A percentile compares a stretch with the other conserved stretches of the same genome.
Evolutionary conservation across 2,329 filamentous ascomycete species (phyloP).

Genomic region (Aspergillus sp.): DNA sequence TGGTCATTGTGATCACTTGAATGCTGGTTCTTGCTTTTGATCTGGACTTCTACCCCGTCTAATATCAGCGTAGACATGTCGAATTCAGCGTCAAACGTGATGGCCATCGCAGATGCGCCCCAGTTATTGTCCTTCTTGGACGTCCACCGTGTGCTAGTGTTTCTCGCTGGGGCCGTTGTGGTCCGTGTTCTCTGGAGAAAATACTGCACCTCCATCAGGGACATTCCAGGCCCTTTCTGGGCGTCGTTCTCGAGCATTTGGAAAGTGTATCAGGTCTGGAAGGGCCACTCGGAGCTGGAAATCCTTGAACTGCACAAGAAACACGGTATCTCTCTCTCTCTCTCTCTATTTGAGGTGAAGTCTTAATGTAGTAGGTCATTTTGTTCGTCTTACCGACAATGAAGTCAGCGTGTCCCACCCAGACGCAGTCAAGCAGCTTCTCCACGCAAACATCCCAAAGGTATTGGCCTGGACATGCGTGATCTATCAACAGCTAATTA

Average conservation of each 20-base stretch:
- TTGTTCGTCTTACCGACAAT: conserved; percentile 46
- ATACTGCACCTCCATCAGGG: conserved; percentile 47
- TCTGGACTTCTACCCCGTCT: too few species aligned
- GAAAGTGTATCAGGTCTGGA: conserved; percentile 39
- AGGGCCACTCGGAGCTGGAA: conserved; percentile 40
- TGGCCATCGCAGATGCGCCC: neutral
- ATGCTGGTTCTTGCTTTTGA: too few species aligned
- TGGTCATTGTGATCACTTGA: too few species aligned
- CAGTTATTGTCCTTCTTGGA: conserved; percentile 30
- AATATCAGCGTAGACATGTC: neutral
- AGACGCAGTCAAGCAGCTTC: conserved; percentile 39
- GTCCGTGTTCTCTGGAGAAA: conserved; percentile 31
- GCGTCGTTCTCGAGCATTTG: conserved; percentile 43
- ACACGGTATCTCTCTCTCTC: conserved; percentile 30
- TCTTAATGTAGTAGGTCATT: conserved; percentile 28
- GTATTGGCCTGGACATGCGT: neutral
- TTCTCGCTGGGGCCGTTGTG: neutral
- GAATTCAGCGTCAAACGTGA: neutral
- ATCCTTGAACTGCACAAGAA: conserved; percentile 40
- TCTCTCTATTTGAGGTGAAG: neutral
- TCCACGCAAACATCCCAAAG: conserved; percentile 28
- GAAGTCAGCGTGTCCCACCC: conserved; percentile 48
- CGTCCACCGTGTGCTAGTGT: neutral
- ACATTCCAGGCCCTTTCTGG: conserved; percentile 44
- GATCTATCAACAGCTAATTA: too few species aligned